Evolutionary conservation across 2,329 filamentous ascomycete species (phyloP).

Genomic region (Cryphonectria japonica): DNA sequence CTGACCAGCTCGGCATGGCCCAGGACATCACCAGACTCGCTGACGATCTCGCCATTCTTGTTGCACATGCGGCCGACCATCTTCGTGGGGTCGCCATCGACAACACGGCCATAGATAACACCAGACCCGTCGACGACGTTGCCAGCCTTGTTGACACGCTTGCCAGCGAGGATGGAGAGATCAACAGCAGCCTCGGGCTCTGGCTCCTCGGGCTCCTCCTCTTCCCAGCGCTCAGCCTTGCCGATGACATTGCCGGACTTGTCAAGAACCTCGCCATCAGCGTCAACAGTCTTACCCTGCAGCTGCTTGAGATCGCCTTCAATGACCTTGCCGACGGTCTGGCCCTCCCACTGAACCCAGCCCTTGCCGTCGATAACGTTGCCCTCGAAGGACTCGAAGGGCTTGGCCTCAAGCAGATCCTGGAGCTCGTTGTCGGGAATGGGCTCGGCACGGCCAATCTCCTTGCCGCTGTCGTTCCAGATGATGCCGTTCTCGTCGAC

Average conservation of each 20-base stretch:
- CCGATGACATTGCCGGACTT: conserved; percentile 69
- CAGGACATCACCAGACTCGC: conserved; percentile 72
- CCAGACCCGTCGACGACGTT: conserved; percentile 61
- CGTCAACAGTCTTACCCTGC: conserved; percentile 67
- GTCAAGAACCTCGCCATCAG: conserved; percentile 71
- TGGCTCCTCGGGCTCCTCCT: conserved; percentile 44
- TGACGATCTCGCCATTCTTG: conserved; percentile 72
- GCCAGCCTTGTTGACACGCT: conserved; percentile 73
- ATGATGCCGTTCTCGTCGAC: conserved; percentile 70
- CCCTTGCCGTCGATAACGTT: conserved; percentile 59
- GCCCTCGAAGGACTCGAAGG: conserved; percentile 63
- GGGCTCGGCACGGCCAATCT: conserved; percentile 69
- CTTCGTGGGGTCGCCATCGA: conserved; percentile 67
- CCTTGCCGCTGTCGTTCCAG: conserved; percentile 71
- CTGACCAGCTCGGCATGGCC: conserved; percentile 70
- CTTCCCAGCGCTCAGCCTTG: conserved; percentile 70
- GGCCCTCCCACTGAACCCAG: conserved; percentile 53
- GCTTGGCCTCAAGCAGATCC: conserved; percentile 49
- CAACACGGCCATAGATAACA: conserved; percentile 64
- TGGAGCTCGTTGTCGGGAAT: conserved; percentile 60
- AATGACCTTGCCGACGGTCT: conserved; percentile 62
- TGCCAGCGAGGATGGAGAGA: conserved; percentile 67
- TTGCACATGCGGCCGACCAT: conserved; percentile 72
- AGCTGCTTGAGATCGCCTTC: conserved; percentile 68
- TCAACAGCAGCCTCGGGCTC: conserved; percentile 56